Evolutionary conservation across 306 rosid species (phyloP), one percentile per base, ranked within the genome.

Genomic region (Vigna trinervia): DNA sequence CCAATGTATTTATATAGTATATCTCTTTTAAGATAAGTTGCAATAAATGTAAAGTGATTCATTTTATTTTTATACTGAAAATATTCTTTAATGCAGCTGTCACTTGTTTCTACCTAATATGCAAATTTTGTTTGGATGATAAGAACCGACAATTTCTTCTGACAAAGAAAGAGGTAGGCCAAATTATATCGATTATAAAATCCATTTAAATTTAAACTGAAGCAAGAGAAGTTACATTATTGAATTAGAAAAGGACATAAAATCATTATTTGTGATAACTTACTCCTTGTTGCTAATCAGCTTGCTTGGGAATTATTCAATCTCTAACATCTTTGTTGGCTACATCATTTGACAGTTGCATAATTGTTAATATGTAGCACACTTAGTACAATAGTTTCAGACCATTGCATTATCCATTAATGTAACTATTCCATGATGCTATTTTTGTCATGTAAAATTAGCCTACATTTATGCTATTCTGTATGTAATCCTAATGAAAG

Each of bases 401-500:
- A 46, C 12, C 39, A 78, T 2, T 43, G 4, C 30, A 39, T 53
- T 61, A 56, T 50, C 50, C 46, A 48, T 53, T 46, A 64, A 62
- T 54, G 78, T 41, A 57, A 26, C 47, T 15, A 62, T 75, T 65
- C 67, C 73, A 57, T 64, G 61, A 47, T 43, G 41, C 54, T 75
- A 75, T 26, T 68, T 51, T 68, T 61, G 36, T n/a, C 61, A 67
- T 60, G 59, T 39, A 57, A 26, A 48, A 50, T 60, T 73, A 53
- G 11, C 5, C 43, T 23, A n/a, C 8, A 48, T 50, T 53, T 61
- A 39, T 66, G 65, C 73, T 78, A 76, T 22, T 50, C 80, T 56
- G 79, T 46, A 41, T 17, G 22, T 63, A 10, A 73, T 85, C 78
- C 83, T 73, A 69, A 78, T 82, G 63, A 78, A 71, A 78, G 41